phyloP scores from a whole-genome alignment of 768 basidiomycete genomes.

The Agrocybe pediades region DNA sequence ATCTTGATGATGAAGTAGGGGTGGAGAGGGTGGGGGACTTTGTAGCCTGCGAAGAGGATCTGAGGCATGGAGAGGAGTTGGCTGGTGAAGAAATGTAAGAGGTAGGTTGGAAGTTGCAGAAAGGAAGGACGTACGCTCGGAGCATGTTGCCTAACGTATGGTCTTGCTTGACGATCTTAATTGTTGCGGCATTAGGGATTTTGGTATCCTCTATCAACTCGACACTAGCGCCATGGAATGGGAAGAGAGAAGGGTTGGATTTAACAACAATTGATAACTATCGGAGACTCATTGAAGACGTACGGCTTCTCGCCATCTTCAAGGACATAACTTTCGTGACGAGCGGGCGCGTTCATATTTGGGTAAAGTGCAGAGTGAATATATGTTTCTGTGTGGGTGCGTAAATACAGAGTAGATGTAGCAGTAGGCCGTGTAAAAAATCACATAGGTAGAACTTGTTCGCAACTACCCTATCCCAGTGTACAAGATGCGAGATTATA shows the following conservation, averaged over 20 bases:
- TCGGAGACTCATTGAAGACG: slow-evolving; percentile 37
- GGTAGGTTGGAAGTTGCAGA: not conserved
- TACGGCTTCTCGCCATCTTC: slow-evolving; percentile 94
- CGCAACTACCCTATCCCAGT: not conserved
- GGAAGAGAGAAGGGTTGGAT: slow-evolving; percentile 8
- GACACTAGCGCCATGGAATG: too few species aligned
- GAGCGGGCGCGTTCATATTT: slow-evolving; percentile 92
- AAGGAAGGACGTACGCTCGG: slow-evolving; percentile 60
- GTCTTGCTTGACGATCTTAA: slow-evolving; percentile 95
- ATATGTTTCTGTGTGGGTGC: slow-evolving; percentile 12
- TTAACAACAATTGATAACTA: not conserved
- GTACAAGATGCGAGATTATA: not conserved
- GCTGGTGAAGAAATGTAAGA: slow-evolving; percentile 40
- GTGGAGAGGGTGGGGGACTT: slow-evolving; percentile 95
- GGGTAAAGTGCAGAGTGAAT: slow-evolving; percentile 16
- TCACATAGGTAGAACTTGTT: slow-evolving; percentile 12
- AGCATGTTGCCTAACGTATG: slow-evolving; percentile 97
- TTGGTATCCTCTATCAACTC: slow-evolving; percentile 95
- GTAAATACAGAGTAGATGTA: slow-evolving; percentile 18
- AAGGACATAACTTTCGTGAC: slow-evolving; percentile 88
- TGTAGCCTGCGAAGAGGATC: slow-evolving; percentile 96
- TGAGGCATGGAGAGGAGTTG: slow-evolving; percentile 88
- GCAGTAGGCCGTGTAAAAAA: slow-evolving; percentile 11
- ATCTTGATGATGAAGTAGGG: slow-evolving; percentile 94
- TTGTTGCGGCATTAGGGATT: slow-evolving; percentile 95